Evolutionary conservation across 2,329 filamentous ascomycete genomes (phyloP), one percentile per base, ranked within the genome.

Genomic region (Trichoderma cornu-damae): DNA sequence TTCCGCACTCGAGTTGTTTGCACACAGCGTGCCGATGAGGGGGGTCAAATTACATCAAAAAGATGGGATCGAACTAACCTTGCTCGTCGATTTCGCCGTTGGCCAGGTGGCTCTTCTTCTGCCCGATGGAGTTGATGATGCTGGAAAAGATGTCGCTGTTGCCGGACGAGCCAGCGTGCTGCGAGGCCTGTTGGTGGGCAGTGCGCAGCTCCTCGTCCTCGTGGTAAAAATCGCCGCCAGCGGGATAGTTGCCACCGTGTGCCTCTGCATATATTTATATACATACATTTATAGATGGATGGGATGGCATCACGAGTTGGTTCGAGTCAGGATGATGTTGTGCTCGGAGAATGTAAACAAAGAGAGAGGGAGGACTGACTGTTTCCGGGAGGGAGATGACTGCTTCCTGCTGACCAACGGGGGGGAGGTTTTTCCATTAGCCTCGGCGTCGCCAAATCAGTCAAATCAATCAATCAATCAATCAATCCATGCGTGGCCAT

Each of bases 31-130:
- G 11, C 8, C 2, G 38, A 16, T 4, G 3, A n/a, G n/a, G n/a
- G n/a, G n/a, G n/a, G n/a, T n/a, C n/a, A n/a, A n/a, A n/a, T 16
- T 30, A 3, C 6, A 3, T 18, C n/a, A 18, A n/a, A n/a, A 18
- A 18, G 3, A 9, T 12, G 6, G 8, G 20, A 51, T 61, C 8
- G 20, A n/a, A 64, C 73, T 37, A 58, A 79, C 79, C 76, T 18
- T 80, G 72, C 65, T 84, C 80, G 30, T 75, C 73, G 42, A 75
- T 64, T 52, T 82, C 77, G 57, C 80, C 74, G 34, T 75, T 65
- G n/a, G 72, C 72, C 22, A 82, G 66, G 57, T 73, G 68, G 58
- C 69, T 64, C 73, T 81, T 79, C 68, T 78, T 79, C 70, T 79
- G 71, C 16, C 72, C 70, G 46, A 84, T 70, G 40, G 73, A 66